phyloP scores from a whole-genome alignment of 805 yeast species.

The Saccharomyces cerevisiae region DNA sequence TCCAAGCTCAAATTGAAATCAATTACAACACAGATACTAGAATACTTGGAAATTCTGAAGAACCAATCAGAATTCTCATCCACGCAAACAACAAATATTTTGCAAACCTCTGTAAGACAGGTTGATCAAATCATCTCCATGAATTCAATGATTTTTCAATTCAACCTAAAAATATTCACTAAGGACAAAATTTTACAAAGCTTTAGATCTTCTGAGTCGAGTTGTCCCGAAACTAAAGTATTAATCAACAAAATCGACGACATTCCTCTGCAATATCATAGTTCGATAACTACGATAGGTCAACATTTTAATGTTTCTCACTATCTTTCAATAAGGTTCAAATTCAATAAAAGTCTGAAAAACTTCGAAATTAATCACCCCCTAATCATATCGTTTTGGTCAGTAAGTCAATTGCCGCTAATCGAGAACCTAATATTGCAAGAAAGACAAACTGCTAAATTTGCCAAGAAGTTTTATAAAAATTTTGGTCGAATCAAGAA shows the following conservation, averaged over 20 bases:
- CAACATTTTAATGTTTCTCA: conserved; percentile 44
- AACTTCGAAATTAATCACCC: conserved; percentile 45
- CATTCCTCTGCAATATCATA: conserved; percentile 35
- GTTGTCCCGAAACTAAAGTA: conserved; percentile 18
- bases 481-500: conserved; percentile 31
- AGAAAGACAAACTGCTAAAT: conserved; percentile 42
- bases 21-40: conserved; percentile 43
- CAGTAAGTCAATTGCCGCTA: conserved; percentile 39
- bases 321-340: conserved; percentile 42
- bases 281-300: conserved; percentile 39
- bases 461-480: conserved; percentile 28
- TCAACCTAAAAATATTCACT: conserved; percentile 21
- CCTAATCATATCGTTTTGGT: conserved; percentile 47
- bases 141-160: conserved; percentile 22
- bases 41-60: conserved; percentile 40
- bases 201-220: conserved; percentile 24
- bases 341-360: conserved; percentile 38
- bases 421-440: conserved; percentile 45
- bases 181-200: conserved; percentile 24
- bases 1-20: conserved; percentile 35
- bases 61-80: conserved; percentile 33
- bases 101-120: conserved; percentile 27
- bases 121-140: conserved; percentile 23
- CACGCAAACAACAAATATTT: conserved; percentile 17
- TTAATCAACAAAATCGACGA: conserved; percentile 25